A percentile compares a stretch with the other conserved stretches of the same genome.
phyloP scores from a whole-genome alignment of 345 rosid genomes.

The Cardamine occulta region DNA sequence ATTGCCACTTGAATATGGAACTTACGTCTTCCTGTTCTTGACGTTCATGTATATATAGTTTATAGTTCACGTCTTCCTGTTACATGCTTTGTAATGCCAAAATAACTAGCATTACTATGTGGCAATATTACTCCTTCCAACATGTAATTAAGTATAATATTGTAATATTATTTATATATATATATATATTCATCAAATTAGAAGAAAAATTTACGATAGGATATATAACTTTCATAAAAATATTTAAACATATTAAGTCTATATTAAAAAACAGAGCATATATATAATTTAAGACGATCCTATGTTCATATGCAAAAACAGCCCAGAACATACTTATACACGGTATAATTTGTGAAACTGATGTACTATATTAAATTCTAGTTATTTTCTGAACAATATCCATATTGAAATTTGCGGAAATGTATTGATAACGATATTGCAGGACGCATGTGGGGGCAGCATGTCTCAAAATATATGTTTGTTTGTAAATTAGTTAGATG shows the following conservation, averaged over 20 bases:
- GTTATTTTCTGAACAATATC: constrained; percentile 24
- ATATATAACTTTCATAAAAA: not conserved
- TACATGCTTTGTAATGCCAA: not conserved
- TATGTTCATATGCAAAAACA: not conserved
- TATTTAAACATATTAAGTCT: not conserved
- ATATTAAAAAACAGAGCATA: too few relatives aligned
- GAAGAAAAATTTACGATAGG: not conserved
- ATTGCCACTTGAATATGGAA: constrained; percentile 5
- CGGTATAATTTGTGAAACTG: not conserved
- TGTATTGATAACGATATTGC: constrained; percentile 27
- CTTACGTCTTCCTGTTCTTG: not conserved
- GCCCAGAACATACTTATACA: not conserved
- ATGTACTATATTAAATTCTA: not conserved
- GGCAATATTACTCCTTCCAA: not conserved
- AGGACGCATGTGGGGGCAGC: constrained; percentile 32
- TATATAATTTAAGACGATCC: not conserved
- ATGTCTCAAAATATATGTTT: constrained; percentile 30
- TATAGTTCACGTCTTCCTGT: too few relatives aligned
- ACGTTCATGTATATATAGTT: not conserved
- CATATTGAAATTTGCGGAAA: constrained; percentile 37
- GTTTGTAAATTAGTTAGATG: not conserved
- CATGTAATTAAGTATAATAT: not conserved
- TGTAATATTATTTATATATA: too few relatives aligned
- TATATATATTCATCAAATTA: not conserved
- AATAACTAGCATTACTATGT: not conserved